Evolutionary conservation across 805 yeast genomes (phyloP).

Genomic region (Saccharomycopsis sp.): DNA sequence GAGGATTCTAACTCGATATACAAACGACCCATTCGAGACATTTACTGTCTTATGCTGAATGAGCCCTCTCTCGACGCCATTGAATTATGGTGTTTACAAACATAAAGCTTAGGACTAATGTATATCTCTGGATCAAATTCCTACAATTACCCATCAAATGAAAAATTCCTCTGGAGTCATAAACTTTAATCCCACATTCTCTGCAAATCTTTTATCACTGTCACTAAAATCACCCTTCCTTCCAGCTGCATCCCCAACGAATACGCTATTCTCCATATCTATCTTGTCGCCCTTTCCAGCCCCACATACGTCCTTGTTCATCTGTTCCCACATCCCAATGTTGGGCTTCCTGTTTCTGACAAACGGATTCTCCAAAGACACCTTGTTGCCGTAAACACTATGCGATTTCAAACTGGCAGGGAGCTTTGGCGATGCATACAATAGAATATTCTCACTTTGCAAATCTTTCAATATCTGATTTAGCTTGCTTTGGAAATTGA

Average conservation of each 20-base stretch:
- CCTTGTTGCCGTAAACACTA: constrained; percentile 4
- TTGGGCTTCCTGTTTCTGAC: constrained; percentile 58
- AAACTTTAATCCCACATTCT: constrained; percentile 43
- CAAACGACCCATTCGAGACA: too few relatives aligned
- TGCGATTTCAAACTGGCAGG: constrained; percentile 29
- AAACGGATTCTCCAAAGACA: constrained; percentile 21
- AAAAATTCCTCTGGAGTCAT: constrained; percentile 57
- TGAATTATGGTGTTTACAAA: too few relatives aligned
- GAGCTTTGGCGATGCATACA: constrained; percentile 54
- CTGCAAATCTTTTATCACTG: constrained; percentile 66
- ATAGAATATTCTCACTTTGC: constrained; percentile 23
- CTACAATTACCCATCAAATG: too few relatives aligned
- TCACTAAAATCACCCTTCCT: constrained; percentile 70
- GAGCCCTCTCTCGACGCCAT: too few relatives aligned
- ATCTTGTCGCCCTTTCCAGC: too few relatives aligned
- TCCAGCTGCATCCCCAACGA: constrained; percentile 98
- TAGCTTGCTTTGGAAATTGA: constrained; percentile 36
- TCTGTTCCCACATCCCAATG: constrained; percentile 64
- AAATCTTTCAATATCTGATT: constrained; percentile 30
- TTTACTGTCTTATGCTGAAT: too few relatives aligned
- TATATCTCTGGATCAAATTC: too few relatives aligned
- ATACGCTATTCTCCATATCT: constrained; percentile 42
- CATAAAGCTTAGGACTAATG: too few relatives aligned
- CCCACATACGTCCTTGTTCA: constrained; percentile 30
- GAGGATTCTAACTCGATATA: too few relatives aligned